These are phyloP conservation scores for Colletotrichum limetticola DNA, from an alignment of 2,329 filamentous ascomycete genomes.

Conservation along the genomic window DNA sequence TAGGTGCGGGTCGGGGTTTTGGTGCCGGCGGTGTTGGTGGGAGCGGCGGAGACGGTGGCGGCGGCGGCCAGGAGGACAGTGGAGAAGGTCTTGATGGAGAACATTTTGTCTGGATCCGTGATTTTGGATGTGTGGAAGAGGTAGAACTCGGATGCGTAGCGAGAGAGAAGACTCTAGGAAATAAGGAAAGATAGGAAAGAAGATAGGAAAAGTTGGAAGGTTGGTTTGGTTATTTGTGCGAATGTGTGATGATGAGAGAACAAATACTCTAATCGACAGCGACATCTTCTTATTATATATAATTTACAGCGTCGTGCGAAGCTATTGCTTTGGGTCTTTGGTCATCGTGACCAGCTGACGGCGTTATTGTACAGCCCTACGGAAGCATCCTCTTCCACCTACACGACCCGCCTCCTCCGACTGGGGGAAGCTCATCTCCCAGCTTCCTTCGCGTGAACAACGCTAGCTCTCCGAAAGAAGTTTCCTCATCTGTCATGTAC, in stretches of 20 bases:
- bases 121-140: background rate
- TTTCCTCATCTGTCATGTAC: background rate
- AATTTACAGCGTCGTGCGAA: background rate
- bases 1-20: conserved; percentile 46
- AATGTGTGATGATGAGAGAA: conserved; percentile 13
- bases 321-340: too few relatives aligned
- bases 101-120: conserved; percentile 41
- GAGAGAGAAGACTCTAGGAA: conserved; percentile 10
- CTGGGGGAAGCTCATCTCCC: background rate
- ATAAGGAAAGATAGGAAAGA: conserved; percentile 16
- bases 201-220: conserved; percentile 7
- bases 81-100: conserved; percentile 43
- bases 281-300: background rate
- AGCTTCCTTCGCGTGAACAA: background rate
- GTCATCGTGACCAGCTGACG: background rate
- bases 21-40: conserved; percentile 45
- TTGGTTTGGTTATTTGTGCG: background rate
- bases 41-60: conserved; percentile 42
- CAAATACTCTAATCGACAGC: background rate
- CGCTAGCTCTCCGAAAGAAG: background rate
- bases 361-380: conserved; percentile 25
- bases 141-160: background rate
- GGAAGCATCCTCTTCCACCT: conserved; percentile 18
- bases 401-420: background rate
- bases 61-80: conserved; percentile 41